These are phyloP conservation scores for Pistacia vera DNA, from an alignment of 345 rosid genomes.

Conservation along the genomic window DNA sequence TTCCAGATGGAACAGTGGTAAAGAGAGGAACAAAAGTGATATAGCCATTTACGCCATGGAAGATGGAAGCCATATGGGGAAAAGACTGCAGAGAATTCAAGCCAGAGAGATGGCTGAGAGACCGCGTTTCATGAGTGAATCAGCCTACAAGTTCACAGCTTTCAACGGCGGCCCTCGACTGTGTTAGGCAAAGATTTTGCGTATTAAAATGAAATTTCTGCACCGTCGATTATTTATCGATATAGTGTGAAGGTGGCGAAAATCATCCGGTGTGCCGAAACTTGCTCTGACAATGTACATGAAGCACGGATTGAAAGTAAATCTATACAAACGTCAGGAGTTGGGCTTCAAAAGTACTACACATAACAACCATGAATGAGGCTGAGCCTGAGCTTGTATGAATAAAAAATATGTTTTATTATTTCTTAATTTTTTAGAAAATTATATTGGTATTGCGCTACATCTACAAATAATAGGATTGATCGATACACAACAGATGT, in stretches of 20 bases:
- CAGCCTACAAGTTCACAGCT: conserved; percentile 90
- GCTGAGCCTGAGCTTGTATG: too few relatives aligned
- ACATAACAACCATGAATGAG: background rate
- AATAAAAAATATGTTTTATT: too few relatives aligned
- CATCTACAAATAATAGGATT: too few relatives aligned
- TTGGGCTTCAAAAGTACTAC: conserved; percentile 29
- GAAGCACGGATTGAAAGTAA: conserved; percentile 74
- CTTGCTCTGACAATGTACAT: conserved; percentile 94
- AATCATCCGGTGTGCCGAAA: conserved; percentile 67
- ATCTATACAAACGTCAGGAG: conserved; percentile 41
- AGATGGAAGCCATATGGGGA: conserved; percentile 97
- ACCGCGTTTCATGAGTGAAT: conserved; percentile 74
- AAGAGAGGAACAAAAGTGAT: conserved; percentile 88
- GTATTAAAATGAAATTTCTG: conserved; percentile 82
- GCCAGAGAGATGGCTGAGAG: conserved; percentile 94
- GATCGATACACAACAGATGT: too few relatives aligned
- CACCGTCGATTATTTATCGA: conserved; percentile 71
- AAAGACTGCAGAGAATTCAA: conserved; percentile 74
- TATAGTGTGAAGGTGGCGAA: conserved; percentile 58
- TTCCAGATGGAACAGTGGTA: conserved; percentile 85
- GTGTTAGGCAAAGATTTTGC: conserved; percentile 96
- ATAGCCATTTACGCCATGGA: conserved; percentile 91
- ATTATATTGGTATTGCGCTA: too few relatives aligned
- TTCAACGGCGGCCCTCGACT: conserved; percentile 96
- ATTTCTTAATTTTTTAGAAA: too few relatives aligned